These are phyloP conservation scores for Lathyrus oleraceus DNA, from an alignment of 306 rosid species.

Conservation along the genomic window DNA sequence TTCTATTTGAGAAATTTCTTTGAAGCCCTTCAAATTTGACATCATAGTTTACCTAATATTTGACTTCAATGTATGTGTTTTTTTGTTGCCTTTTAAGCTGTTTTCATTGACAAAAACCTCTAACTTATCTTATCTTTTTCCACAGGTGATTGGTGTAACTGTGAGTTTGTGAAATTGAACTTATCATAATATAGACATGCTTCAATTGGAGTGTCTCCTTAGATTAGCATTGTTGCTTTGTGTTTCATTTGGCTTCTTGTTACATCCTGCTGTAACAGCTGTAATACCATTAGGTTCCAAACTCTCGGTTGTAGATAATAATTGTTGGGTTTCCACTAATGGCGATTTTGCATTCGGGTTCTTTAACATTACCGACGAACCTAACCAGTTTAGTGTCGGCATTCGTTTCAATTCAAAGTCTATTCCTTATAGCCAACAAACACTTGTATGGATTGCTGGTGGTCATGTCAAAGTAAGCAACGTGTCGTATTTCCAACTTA, in stretches of 20 bases:
- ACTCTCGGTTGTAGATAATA: slow-evolving; percentile 51
- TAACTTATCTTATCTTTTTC: slow-evolving; percentile 22
- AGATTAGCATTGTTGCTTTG: slow-evolving; percentile 43
- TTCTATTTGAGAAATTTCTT: background rate
- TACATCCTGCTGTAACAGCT: slow-evolving; percentile 44
- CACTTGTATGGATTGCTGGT: slow-evolving; percentile 71
- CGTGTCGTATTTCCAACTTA: slow-evolving; percentile 61
- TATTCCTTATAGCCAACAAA: slow-evolving; percentile 52
- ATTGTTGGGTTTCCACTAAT: slow-evolving; percentile 66
- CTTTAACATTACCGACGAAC: slow-evolving; percentile 55
- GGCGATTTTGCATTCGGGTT: slow-evolving; percentile 78
- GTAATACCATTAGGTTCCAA: slow-evolving; percentile 71
- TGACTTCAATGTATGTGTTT: slow-evolving; percentile 17
- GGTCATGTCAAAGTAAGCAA: slow-evolving; percentile 55
- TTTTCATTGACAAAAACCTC: slow-evolving; percentile 20
- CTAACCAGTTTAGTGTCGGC: slow-evolving; percentile 58
- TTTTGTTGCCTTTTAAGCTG: slow-evolving; percentile 30
- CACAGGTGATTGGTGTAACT: slow-evolving; percentile 34
- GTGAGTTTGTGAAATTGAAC: slow-evolving; percentile 13
- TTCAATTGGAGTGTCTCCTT: slow-evolving; percentile 41
- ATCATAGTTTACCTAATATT: slow-evolving; percentile 29
- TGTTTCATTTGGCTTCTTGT: slow-evolving; percentile 45
- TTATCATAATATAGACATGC: slow-evolving; percentile 46
- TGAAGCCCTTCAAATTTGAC: slow-evolving; percentile 20
- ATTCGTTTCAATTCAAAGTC: slow-evolving; percentile 64